Base-by-base conservation (phyloP, 257 asterid species). In the Ophiorrhiza pumila region DNA sequence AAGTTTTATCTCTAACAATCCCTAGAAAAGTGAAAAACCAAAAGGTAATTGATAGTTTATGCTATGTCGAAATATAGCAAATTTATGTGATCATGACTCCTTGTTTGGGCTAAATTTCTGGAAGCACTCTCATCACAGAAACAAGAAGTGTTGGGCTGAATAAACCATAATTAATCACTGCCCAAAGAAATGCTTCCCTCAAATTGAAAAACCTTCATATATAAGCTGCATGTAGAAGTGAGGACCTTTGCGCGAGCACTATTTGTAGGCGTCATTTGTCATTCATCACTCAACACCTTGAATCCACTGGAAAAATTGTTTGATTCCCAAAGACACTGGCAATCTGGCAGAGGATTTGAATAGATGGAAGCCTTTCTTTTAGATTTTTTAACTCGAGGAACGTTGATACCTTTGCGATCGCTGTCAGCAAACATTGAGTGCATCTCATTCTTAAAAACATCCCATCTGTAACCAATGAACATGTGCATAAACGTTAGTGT, bases 401-500 rank as follows among this genome's bases (percentile, higher is more conserved):
- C 91, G 83, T 82, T 74, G 61, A 83, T 85, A 50, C 94, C 90
- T 87, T 87, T 83, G 4, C 94, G 75, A 69, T 89, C 97, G 66
- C 96, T 91, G 66, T 89, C 96, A n/a, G 92, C 92, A 68, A 91
- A 80, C 97, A 91, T 86, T 71, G 72, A 67, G 79, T 84, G 91
- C 94, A 89, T 89, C 66, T 89, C 86, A 49, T 85, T 89, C 79
- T 89, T 91, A 69, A 91, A 89, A 71, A 58, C 74, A 42, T 86
- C 91, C 97, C 97, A 91, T 75, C 97, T 91, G 85, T 81, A 68
- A 80, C 45, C 69, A 74, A 72, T 31, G 49, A 74, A 39, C 63
- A n/a, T 29, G 27, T 17, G 25, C 32, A 34, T 5, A n/a, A n/a
- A n/a, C n/a, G n/a, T n/a, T n/a, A n/a, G n/a, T n/a, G n/a, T n/a